phyloP scores from a whole-genome alignment of 352 stramenopile genomes.

The Chrysophaeum taylorii region DNA sequence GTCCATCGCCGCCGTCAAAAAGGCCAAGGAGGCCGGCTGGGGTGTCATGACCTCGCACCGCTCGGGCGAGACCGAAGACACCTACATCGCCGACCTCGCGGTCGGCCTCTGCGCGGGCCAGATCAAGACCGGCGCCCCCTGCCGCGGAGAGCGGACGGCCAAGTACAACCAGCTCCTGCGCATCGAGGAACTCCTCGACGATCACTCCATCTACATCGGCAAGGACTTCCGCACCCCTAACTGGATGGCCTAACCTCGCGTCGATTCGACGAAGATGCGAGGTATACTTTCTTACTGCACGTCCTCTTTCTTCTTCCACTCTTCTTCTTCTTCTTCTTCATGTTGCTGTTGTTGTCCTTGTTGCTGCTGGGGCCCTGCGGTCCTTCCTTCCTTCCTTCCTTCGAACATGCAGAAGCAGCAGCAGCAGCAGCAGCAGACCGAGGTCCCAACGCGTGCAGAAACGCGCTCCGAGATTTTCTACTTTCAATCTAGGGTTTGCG shows the following conservation, averaged over 20 bases:
- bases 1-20: constrained; percentile 95
- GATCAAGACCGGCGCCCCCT: constrained; percentile 98
- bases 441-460: too few relatives aligned
- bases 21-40: constrained; percentile 97
- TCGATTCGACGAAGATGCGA: too few relatives aligned
- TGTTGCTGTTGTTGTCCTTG: neutral
- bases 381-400: too few relatives aligned
- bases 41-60: constrained; percentile 95
- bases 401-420: too few relatives aligned
- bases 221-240: constrained; percentile 57
- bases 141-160: constrained; percentile 87
- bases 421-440: too few relatives aligned
- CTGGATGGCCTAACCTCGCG: constrained; percentile 45
- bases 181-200: constrained; percentile 81
- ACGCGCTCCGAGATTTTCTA: too few relatives aligned
- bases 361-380: too few relatives aligned
- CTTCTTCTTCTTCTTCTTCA: neutral
- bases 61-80: constrained; percentile 98
- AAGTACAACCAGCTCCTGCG: constrained; percentile 99
- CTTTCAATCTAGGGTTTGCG: too few relatives aligned
- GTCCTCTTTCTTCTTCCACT: neutral
- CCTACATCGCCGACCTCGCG: constrained; percentile 98
- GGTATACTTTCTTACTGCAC: too few relatives aligned
- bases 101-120: constrained; percentile 95
- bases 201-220: constrained; percentile 55